Evolutionary conservation across 306 rosid genomes (phyloP).

Genomic region (Castanea crenata): DNA sequence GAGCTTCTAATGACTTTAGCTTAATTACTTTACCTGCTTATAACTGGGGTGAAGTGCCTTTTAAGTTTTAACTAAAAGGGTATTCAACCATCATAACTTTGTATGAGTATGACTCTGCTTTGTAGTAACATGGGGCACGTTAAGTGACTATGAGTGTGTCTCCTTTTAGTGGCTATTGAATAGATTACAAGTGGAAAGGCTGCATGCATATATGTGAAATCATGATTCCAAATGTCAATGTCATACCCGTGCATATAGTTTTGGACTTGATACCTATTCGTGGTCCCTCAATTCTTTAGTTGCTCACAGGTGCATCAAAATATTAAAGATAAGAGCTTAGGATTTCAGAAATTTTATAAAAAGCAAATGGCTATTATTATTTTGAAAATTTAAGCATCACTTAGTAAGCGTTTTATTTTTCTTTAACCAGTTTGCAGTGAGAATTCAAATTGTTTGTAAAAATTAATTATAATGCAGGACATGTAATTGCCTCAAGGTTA

Average conservation of each 20-base stretch:
- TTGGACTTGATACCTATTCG: background rate
- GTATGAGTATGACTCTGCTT: background rate
- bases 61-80: background rate
- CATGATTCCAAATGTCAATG: background rate
- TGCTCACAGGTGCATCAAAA: background rate
- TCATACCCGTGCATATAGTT: slow-evolving; percentile 9
- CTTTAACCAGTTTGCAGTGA: slow-evolving; percentile 4
- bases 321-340: background rate
- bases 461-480: background rate
- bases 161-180: slow-evolving; percentile 20
- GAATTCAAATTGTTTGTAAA: background rate
- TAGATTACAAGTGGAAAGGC: slow-evolving; percentile 9
- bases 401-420: background rate
- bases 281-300: slow-evolving; percentile 28
- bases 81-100: background rate
- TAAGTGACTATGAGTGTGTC: slow-evolving; percentile 12
- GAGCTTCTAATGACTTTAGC: background rate
- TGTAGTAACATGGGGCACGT: slow-evolving; percentile 3
- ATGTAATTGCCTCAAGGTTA: background rate
- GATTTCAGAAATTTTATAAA: background rate
- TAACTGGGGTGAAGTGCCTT: background rate
- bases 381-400: background rate
- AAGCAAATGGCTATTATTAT: background rate
- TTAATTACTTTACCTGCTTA: no score
- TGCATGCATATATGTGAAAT: background rate